Evolutionary conservation across 768 basidiomycete genomes (phyloP), one percentile per base, ranked within the genome.

Genomic region (Panaeolus papilionaceus): DNA sequence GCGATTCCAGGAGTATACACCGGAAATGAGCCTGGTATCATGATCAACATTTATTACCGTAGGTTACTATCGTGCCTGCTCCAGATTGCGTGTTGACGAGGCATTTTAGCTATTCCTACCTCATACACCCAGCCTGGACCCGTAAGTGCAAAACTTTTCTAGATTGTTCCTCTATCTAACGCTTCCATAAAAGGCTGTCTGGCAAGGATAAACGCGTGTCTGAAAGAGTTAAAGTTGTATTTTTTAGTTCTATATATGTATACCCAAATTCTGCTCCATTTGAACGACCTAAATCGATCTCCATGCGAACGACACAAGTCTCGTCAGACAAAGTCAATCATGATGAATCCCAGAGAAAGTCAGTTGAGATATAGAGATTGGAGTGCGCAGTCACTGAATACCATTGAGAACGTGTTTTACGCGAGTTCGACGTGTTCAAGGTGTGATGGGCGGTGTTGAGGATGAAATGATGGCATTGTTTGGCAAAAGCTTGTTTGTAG

Each of bases 11-110:
- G 71, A 23, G 71, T 70, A 6, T 72, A 72, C 67, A 72, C 65
- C 33, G 71, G 71, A 26, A 38, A 74, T 70, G 73, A 74, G 49
- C 70, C 73, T 20, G 73, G 73, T 38, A 74, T 74, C 64, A 20
- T 72, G 65, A 68, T 74, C 67, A 67, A 74, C 67, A 74, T 74
- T 61, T 74, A 74, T 65, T 72, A 71, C 45, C 73, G 73, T 74
- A 64, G 67, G 71, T 65, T 14, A 5, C 11, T 3, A 11, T 10
- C n/a, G 38, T 33, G 1, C 2, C 20, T 28, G 16, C 26, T 33
- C n/a, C 12, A 16, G 3, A 20, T 38, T n/a, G 18, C 28, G n/a
- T n/a, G 58, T 38, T 42, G 37, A 63, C 26, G 33, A 11, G 37
- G 18, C 38, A 33, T 62, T 42, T 39, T 65, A 74, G 73, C 73